Percentiles rank a stretch among this genome's conserved stretches.
Evolutionary conservation across 495 filamentous ascomycete species (phyloP).

Genomic region (Penicillium canescens): DNA sequence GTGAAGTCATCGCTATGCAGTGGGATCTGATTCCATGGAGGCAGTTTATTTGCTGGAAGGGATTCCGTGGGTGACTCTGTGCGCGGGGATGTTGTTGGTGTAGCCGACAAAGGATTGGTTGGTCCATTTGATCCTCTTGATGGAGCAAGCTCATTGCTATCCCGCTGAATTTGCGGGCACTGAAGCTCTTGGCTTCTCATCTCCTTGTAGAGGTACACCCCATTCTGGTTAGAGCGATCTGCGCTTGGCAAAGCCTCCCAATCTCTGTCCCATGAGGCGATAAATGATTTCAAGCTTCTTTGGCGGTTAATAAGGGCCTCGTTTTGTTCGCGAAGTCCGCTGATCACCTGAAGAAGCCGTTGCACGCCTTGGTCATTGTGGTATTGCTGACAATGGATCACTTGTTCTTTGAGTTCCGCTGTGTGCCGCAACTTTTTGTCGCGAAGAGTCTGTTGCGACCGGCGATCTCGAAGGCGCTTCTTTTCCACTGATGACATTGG

Average conservation of each 20-base stretch:
- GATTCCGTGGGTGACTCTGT: background rate
- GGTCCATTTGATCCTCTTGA: background rate
- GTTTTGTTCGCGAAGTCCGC: conserved; percentile 24
- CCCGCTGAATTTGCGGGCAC: background rate
- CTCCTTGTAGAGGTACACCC: background rate
- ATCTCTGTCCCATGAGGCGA: conserved; percentile 23
- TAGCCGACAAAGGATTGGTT: background rate
- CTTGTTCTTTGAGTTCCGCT: conserved; percentile 18
- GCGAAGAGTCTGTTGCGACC: conserved; percentile 29
- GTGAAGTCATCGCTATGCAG: conserved; percentile 23
- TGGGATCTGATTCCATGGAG: conserved; percentile 22
- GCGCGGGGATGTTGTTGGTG: background rate
- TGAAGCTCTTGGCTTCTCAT: background rate
- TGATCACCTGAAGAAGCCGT: conserved; percentile 21
- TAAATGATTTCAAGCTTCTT: conserved; percentile 11
- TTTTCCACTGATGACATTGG: conserved; percentile 16
- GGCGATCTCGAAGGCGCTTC: conserved; percentile 30
- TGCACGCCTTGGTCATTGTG: conserved; percentile 21
- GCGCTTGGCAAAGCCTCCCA: background rate
- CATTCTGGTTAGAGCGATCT: background rate
- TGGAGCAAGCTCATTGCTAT: too few relatives aligned
- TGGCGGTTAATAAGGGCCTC: conserved; percentile 19
- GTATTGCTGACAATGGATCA: conserved; percentile 25
- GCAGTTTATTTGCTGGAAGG: background rate
- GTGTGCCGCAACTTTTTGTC: conserved; percentile 24